These are phyloP conservation scores for Articulospora tetracladia DNA, from an alignment of 495 filamentous ascomycete species.

Conservation along the genomic window DNA sequence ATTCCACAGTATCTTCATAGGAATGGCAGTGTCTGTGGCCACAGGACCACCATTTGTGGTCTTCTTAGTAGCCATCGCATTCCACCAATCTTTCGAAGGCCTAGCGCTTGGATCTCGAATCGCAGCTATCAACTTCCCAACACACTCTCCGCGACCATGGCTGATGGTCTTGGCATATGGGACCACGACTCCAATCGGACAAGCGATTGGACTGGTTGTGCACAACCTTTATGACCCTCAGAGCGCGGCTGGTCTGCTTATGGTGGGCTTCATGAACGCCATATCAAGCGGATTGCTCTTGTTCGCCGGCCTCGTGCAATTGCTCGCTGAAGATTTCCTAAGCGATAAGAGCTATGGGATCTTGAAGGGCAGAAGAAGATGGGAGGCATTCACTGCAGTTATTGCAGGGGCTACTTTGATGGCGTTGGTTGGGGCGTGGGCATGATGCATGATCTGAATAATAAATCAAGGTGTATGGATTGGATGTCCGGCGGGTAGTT, in stretches of 20 bases:
- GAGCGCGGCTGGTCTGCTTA: conserved; percentile 76
- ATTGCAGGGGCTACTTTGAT: conserved; percentile 74
- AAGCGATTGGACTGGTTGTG: conserved; percentile 79
- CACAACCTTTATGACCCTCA: conserved; percentile 83
- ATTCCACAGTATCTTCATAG: conserved; percentile 86
- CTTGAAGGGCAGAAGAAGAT: conserved; percentile 64
- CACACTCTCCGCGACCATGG: conserved; percentile 63
- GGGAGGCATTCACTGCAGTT: conserved; percentile 75
- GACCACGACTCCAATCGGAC: conserved; percentile 84
- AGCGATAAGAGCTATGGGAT: conserved; percentile 79
- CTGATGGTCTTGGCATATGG: conserved; percentile 95
- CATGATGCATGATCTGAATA: conserved; percentile 36
- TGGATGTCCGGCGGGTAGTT: neutral
- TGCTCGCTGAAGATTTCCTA: conserved; percentile 92
- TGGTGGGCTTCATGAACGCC: conserved; percentile 92
- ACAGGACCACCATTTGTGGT: conserved; percentile 74
- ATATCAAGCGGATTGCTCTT: conserved; percentile 82
- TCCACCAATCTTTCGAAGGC: conserved; percentile 77
- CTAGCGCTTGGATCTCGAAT: conserved; percentile 72
- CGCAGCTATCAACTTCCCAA: conserved; percentile 59
- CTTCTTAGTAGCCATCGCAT: conserved; percentile 75
- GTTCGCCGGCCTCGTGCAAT: conserved; percentile 87
- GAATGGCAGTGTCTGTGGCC: conserved; percentile 83
- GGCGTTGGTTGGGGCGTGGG: conserved; percentile 88
- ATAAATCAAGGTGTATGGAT: neutral